Evolutionary conservation across 2,329 filamentous ascomycete genomes (phyloP), one percentile per base, ranked within the genome.

Genomic region (Penicillium sp.): DNA sequence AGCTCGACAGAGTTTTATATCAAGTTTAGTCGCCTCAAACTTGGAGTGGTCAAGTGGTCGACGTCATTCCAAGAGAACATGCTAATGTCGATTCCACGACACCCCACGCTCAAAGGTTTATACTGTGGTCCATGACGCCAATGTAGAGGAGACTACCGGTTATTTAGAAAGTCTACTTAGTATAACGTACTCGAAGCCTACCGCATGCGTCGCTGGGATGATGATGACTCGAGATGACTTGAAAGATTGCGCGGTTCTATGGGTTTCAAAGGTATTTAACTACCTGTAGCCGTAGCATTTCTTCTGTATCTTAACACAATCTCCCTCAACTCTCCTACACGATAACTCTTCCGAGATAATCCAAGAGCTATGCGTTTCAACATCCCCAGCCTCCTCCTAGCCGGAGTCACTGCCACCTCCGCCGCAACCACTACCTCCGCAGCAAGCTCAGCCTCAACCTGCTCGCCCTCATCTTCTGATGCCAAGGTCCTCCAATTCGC

Each of bases 401-500:
- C 65, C 4, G 66, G 66, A 50, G 60, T 41, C 10, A 46, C 56
- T 15, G 40, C 54, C 38, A 51, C 58, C 38, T 52, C 51, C 17
- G 59, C 59, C 1, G 54, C 31, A 19, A 48, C 46, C 6, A 33
- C 31, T 15, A 48, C 46, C 35, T 62, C 67, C 13, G 61, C 60
- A 25, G 56, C 59, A 37, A 47, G 55, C 31, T 6, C 46, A 37
- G 21, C 31, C 19, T 54, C 57, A 7, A 60, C 40, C 58, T 71
- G 69, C 57, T 42, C 61, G 8, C 63, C 66, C n/a, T 48, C 57
- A 9, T 61, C 65, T 2, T 42, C 57, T 10, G 69, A 71, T 31
- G 52, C 52, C 2, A 40, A 62, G 21, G 63, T 69, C 9, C 58
- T 69, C 1, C 31, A 67, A 46, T 70, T 68, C 50, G 64, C 63